A percentile compares a stretch with the other conserved stretches of the same genome.
These are phyloP conservation scores for Pichia rugopelliculosa DNA, from an alignment of 805 yeast genomes.

Conservation along the genomic window DNA sequence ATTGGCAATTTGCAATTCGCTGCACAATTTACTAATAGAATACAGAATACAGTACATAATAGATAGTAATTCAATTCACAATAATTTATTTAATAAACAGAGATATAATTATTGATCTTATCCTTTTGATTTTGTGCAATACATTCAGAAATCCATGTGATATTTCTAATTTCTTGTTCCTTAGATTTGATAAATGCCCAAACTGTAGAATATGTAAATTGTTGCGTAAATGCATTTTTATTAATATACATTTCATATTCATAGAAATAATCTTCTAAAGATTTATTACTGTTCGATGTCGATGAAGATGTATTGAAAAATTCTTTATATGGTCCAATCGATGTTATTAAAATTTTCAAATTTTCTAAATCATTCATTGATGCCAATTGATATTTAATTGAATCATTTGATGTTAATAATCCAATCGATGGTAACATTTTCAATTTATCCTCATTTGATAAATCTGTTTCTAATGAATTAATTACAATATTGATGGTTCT, in stretches of 20 bases:
- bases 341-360: constrained; percentile 56
- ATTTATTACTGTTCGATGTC: constrained; percentile 32
- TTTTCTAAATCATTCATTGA: constrained; percentile 81
- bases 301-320: constrained; percentile 39
- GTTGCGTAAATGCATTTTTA: constrained; percentile 92
- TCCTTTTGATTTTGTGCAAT: constrained; percentile 97
- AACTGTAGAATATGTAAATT: constrained; percentile 79
- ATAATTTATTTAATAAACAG: constrained; percentile 57
- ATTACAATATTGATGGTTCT: constrained; percentile 86
- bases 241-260: constrained; percentile 87
- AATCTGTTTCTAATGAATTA: constrained; percentile 80
- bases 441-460: constrained; percentile 64
- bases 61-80: too few species aligned
- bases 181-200: constrained; percentile 97
- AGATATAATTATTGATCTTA: constrained; percentile 81
- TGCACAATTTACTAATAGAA: too few species aligned
- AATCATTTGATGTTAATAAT: constrained; percentile 55
- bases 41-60: too few species aligned
- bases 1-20: too few species aligned
- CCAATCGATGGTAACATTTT: constrained; percentile 79
- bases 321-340: constrained; percentile 58
- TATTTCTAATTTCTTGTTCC: constrained; percentile 94
- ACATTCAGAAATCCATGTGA: constrained; percentile 99
- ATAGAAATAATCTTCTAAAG: constrained; percentile 91
- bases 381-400: constrained; percentile 57